Conservation (phyloP, 1,284 basidiomycete genomes). For the Schizophyllum amplum region DNA sequence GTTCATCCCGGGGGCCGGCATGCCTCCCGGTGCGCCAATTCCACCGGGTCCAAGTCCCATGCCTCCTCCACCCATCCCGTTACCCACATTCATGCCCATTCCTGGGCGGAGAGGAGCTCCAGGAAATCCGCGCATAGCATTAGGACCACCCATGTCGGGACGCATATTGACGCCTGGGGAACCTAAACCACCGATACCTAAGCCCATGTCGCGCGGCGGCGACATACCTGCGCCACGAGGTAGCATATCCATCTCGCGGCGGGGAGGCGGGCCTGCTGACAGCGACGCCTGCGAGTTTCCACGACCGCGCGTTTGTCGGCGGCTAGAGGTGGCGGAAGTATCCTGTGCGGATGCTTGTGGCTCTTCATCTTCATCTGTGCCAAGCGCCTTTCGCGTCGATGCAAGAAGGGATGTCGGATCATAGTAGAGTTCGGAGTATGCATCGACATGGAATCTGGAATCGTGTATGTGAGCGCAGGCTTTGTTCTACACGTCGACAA, state of each 20-base stretch:
- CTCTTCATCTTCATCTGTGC: slow-evolving; percentile 29
- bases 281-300: slow-evolving; percentile 19
- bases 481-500: not conserved
- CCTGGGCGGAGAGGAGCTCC: not conserved
- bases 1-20: slow-evolving; percentile 4
- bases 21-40: slow-evolving; percentile 16
- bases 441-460: slow-evolving; percentile 56
- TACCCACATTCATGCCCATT: slow-evolving; percentile 8
- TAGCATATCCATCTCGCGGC: slow-evolving; percentile 26
- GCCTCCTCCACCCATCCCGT: not conserved
- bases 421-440: slow-evolving; percentile 58
- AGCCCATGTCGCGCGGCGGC: slow-evolving; percentile 22
- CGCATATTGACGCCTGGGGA: slow-evolving; percentile 15
- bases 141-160: slow-evolving; percentile 11
- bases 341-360: slow-evolving; percentile 14
- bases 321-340: slow-evolving; percentile 13
- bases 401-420: slow-evolving; percentile 45
- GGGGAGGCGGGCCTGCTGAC: slow-evolving; percentile 23
- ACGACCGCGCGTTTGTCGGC: slow-evolving; percentile 18
- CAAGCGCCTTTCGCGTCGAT: slow-evolving; percentile 32
- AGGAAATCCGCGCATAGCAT: not conserved
- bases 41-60: slow-evolving; percentile 15
- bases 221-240: slow-evolving; percentile 17
- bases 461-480: slow-evolving; percentile 1
- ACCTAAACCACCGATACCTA: slow-evolving; percentile 20